phyloP scores from a whole-genome alignment of 345 rosid genomes.

The Salix purpurea region DNA sequence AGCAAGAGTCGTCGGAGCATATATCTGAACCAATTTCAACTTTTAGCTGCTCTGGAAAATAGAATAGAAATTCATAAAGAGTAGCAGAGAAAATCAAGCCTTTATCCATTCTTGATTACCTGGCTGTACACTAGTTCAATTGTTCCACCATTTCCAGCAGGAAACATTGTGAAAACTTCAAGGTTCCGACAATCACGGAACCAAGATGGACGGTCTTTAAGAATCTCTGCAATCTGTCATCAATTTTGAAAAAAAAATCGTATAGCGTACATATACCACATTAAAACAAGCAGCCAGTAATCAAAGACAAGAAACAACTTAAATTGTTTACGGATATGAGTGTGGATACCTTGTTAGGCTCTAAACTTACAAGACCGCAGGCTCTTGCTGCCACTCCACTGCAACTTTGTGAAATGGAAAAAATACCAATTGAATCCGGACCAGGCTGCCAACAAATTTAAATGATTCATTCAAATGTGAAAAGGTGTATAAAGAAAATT shows the following conservation, averaged over 20 bases:
- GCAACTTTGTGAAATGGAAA: constrained; percentile 98
- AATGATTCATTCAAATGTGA: neutral
- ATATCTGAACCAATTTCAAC: constrained; percentile 45
- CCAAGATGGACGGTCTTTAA: constrained; percentile 97
- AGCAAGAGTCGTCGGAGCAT: constrained; percentile 97
- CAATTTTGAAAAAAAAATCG: neutral
- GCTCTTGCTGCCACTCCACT: constrained; percentile 99
- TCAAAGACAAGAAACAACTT: neutral
- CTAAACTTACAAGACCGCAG: constrained; percentile 98
- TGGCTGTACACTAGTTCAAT: constrained; percentile 92
- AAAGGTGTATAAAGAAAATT: neutral
- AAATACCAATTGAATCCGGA: constrained; percentile 99
- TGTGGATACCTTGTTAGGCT: constrained; percentile 70
- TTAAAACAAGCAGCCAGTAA: neutral
- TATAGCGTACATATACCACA: neutral
- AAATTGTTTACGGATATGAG: neutral
- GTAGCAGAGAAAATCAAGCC: constrained; percentile 5
- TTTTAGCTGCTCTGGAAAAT: neutral
- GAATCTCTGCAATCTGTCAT: constrained; percentile 90
- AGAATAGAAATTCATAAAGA: neutral
- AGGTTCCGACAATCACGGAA: constrained; percentile 98
- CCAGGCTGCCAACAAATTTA: constrained; percentile 69
- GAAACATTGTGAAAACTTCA: constrained; percentile 92
- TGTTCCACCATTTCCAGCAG: constrained; percentile 92
- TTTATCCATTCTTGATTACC: constrained; percentile 32